Evolutionary conservation across 352 stramenopile genomes (phyloP), one percentile per base, ranked within the genome.

Genomic region (Phytophthora quininea): DNA sequence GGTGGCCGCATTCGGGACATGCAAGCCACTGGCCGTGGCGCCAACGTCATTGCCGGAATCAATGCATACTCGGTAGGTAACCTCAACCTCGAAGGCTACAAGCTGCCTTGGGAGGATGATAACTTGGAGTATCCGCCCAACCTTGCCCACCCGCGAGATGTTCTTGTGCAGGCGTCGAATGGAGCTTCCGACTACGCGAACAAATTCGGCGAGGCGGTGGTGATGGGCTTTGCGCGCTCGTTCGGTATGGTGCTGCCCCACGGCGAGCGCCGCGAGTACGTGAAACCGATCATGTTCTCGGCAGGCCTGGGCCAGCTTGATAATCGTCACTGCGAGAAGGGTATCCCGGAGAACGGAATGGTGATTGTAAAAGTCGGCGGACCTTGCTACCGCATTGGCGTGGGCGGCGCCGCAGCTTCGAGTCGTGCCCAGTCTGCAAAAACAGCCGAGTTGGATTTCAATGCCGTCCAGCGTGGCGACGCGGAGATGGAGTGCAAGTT

Each of bases 231-330:
- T 71, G 97, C 95, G 35, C 86, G 97, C 12, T 98, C 90, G 31
- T 99, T 99, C 71, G 97, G 97, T 5, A 92, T 98, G 84, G 76
- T 95, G 19, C 74, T 99, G 37, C 90, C 93, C 0, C 93, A 85
- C 51, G 96, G 96, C 37, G 90, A 98, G 64, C 86, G 97, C n/a
- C 96, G 93, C 67, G 97, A 99, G 73, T 99, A 98, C 92, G 93
- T 99, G 67, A 99, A 99, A 80, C 97, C 97, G 27, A 99, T 99
- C 74, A 99, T 99, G 97, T 99, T 99, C 65, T 98, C 94, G 54
- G 96, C 96, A 1, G 97, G 97, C 50, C 80, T 99, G 14, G 97
- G 97, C 24, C 88, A 97, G 62, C 79, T 99, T 49, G 96, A 99
- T 64, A 92, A 71, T 14, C 71, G 79, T 27, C 97, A 99, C 76